A percentile compares a stretch with the other conserved stretches of the same genome.
phyloP scores from a whole-genome alignment of 1,284 basidiomycete genomes.

The Malassezia slooffiae region DNA sequence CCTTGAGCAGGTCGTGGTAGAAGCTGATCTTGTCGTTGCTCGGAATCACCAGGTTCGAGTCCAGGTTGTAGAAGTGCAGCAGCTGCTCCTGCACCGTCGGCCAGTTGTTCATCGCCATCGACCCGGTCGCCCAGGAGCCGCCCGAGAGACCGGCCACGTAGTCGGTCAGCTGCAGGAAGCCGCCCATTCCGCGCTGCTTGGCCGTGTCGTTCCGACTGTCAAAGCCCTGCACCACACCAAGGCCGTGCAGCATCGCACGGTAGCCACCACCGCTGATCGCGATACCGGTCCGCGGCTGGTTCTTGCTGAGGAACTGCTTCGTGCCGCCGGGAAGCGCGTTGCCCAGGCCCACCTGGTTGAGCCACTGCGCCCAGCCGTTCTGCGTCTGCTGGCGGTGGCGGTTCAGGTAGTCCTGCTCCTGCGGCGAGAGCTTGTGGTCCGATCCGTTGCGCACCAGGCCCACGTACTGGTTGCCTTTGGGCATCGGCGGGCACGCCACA shows the following conservation, averaged over 20 bases:
- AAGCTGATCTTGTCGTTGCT: conserved; percentile 46
- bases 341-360: conserved; percentile 22
- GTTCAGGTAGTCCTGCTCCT: conserved; percentile 28
- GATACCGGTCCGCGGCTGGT: conserved; percentile 47
- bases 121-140: conserved; percentile 37
- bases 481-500: conserved; percentile 27
- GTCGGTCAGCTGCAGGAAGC: conserved; percentile 39
- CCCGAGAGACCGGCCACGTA: conserved; percentile 41
- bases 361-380: conserved; percentile 26
- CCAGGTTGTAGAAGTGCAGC: conserved; percentile 47
- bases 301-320: conserved; percentile 23
- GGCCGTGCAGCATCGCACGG: conserved; percentile 49
- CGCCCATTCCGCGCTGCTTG: conserved; percentile 32
- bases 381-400: conserved; percentile 16
- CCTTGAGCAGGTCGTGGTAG: conserved; percentile 45
- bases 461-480: conserved; percentile 14
- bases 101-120: conserved; percentile 37
- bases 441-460: conserved; percentile 32
- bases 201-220: conserved; percentile 38
- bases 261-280: conserved; percentile 50
- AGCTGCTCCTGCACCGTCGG: conserved; percentile 31
- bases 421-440: conserved; percentile 18
- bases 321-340: conserved; percentile 26
- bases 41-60: conserved; percentile 49
- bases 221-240: conserved; percentile 31